Base-by-base conservation (phyloP, 805 yeast genomes). In the Candida patagonica region DNA sequence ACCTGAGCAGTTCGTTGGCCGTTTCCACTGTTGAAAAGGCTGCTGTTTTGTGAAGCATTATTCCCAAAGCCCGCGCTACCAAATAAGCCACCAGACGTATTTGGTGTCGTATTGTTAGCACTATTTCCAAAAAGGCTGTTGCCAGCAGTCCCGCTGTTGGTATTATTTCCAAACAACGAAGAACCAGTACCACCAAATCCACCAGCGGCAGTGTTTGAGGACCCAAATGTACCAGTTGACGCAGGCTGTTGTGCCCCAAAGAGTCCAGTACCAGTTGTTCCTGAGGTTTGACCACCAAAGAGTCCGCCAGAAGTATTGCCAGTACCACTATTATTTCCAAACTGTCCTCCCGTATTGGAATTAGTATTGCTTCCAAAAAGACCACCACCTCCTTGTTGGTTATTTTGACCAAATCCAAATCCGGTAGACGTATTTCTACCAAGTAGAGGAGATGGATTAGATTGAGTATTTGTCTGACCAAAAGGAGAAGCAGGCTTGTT, bases 1-100 rank as follows among this genome's bases (percentile, higher is more conserved):
- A 62, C 55, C 24, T 62, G 49, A 31, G 69, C 61, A 35, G 57
- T 53, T 13, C 59, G 50, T 20, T 20, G 63, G n/a, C 21, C 19
- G 36, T 22, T 32, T 22, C 40, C 16, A 15, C 19, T 20, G 22
- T 15, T 21, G 38, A 39, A 15, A 24, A 7, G 15, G 41, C 41
- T 13, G 38, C 43, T 39, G 37, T 19, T 33, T 30, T 13, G 13
- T 20, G 35, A n/a, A 15, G 16, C 24, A 24, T 13, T 26, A 35
- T n/a, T 29, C 38, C 42, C 35, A 20, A 17, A 38, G 42, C 21
- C 29, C 16, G 13, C 31, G 5, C 24, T 24, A 19, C 70, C 70
- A 53, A 65, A 63, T 38, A 63, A 49, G 10, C 61, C 57, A 30
- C 60, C 52, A 19, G 62, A 48, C 35, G 51, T 31, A 13, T 35